Evolutionary conservation across 1,139 yeast genomes (phyloP).

Genomic region (Scheffersomyces segobiensis): DNA sequence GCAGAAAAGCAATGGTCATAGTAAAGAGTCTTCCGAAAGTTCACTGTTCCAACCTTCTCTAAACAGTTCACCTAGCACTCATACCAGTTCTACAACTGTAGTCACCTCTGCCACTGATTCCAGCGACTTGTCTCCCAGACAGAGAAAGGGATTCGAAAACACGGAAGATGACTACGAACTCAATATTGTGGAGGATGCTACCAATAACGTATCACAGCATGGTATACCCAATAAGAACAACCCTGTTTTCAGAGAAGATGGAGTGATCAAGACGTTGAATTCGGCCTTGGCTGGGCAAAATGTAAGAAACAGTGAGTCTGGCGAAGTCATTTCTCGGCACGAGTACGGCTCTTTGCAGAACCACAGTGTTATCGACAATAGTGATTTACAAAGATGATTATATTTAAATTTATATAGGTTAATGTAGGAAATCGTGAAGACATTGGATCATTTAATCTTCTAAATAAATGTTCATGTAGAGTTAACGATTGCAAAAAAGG

Average conservation of each 20-base stretch:
- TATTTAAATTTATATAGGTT: background rate
- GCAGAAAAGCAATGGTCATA: constrained; percentile 5
- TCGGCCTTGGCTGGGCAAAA: background rate
- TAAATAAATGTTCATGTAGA: too few species aligned
- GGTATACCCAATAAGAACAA: background rate
- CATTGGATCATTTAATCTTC: too few species aligned
- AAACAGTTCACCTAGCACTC: constrained; percentile 3
- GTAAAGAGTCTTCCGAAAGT: background rate
- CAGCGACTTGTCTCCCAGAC: background rate
- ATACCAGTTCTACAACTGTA: background rate
- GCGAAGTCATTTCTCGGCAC: background rate
- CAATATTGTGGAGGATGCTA: background rate
- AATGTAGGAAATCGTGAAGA: background rate
- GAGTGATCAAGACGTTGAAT: background rate
- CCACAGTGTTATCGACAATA: background rate
- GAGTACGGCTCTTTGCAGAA: background rate
- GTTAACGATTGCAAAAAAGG: too few species aligned
- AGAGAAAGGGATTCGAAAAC: background rate
- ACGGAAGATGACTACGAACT: background rate
- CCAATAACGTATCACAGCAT: background rate
- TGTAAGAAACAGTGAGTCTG: background rate
- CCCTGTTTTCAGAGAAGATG: background rate
- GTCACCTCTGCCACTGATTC: background rate
- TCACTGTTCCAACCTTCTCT: constrained; percentile 2
- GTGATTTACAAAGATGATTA: too few species aligned